These are phyloP conservation scores for Punctularia strigosozonata DNA, from an alignment of 768 basidiomycete genomes.

Conservation along the genomic window DNA sequence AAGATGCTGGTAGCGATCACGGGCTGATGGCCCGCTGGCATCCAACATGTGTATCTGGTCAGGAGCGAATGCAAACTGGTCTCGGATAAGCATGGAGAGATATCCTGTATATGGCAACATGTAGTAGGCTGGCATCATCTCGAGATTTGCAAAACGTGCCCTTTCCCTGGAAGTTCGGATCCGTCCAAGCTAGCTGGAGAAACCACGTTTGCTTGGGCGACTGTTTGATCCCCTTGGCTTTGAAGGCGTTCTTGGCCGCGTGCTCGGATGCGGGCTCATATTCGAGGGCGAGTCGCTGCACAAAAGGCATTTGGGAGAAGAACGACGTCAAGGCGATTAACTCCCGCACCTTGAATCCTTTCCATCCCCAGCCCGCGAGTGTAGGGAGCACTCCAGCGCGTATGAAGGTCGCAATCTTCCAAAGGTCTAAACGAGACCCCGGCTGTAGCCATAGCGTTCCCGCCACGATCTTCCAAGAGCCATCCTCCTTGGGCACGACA, in stretches of 20 bases:
- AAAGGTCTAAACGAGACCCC: background rate
- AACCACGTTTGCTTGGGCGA: background rate
- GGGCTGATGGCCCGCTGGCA: conserved; percentile 16
- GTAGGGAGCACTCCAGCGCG: background rate
- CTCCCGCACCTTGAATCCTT: background rate
- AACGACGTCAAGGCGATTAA: background rate
- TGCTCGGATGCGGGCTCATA: background rate
- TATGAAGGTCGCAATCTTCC: background rate
- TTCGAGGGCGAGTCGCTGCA: background rate
- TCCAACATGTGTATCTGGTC: conserved; percentile 14
- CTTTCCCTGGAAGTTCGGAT: background rate
- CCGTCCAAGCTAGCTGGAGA: background rate
- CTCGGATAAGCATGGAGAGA: conserved; percentile 19
- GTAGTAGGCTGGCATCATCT: background rate
- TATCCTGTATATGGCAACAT: conserved; percentile 9
- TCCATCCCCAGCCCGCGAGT: background rate
- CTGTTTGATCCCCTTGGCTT: background rate
- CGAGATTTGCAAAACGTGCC: background rate
- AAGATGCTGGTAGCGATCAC: conserved; percentile 19
- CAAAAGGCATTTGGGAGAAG: background rate
- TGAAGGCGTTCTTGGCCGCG: background rate
- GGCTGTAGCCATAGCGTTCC: background rate
- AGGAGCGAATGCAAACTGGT: conserved; percentile 15
- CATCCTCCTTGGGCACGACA: too few species aligned
- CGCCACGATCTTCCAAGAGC: too few species aligned